Conservation (phyloP, 257 asterid species). For the Coffea eugenioides region DNA sequence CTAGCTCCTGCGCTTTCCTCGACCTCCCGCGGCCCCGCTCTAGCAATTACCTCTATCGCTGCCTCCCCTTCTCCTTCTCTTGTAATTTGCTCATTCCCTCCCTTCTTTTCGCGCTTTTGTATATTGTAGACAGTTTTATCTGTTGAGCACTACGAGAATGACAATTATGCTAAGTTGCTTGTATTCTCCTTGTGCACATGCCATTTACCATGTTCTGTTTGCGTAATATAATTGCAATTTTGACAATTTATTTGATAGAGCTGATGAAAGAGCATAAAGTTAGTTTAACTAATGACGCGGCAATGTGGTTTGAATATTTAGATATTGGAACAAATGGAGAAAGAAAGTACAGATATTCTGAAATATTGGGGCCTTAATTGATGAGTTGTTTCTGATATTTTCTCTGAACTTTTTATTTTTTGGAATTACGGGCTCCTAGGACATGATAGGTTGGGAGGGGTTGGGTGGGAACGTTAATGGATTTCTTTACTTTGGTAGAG, state of each 20-base stretch:
- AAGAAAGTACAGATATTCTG: too few species aligned
- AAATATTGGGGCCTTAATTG: too few species aligned
- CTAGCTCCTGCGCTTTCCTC: slow-evolving; percentile 55
- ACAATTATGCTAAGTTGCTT: neutral
- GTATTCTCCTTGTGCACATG: neutral
- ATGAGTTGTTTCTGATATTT: too few species aligned
- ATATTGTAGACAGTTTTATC: neutral
- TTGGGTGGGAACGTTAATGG: neutral
- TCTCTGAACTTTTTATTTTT: too few species aligned
- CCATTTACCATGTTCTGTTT: too few species aligned
- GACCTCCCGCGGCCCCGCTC: slow-evolving; percentile 64
- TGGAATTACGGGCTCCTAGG: neutral
- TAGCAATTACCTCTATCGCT: slow-evolving; percentile 75
- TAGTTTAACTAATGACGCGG: too few species aligned
- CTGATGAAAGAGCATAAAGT: neutral
- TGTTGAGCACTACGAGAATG: neutral
- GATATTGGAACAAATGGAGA: too few species aligned
- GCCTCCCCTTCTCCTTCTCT: slow-evolving; percentile 50
- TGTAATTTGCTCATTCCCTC: slow-evolving; percentile 12
- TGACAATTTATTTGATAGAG: neutral
- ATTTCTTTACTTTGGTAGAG: neutral
- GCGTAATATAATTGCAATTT: neutral
- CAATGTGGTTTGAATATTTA: too few species aligned
- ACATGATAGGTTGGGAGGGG: neutral
- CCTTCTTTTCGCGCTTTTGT: slow-evolving; percentile 1